Conservation (phyloP, 257 asterid species). For the Petunia axillaris region DNA sequence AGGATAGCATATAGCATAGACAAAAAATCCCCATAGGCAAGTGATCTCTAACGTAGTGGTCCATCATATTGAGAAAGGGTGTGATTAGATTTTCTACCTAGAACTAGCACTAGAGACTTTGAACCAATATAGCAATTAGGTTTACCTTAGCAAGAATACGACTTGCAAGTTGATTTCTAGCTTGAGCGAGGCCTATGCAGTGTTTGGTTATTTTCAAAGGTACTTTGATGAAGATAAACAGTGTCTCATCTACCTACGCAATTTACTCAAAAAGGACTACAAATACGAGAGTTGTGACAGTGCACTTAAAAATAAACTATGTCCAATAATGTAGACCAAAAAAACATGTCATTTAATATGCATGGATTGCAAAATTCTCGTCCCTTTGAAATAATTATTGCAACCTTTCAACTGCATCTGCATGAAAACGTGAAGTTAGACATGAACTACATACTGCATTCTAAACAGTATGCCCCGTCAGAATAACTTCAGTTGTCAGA, state of each 20-base stretch:
- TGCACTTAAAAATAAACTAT: too few relatives aligned
- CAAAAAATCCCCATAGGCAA: constrained; percentile 4
- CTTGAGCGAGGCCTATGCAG: not conserved
- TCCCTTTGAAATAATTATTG: not conserved
- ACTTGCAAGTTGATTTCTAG: not conserved
- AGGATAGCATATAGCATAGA: not conserved
- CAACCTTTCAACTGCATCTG: not conserved
- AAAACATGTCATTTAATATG: not conserved
- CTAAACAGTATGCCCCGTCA: too few relatives aligned
- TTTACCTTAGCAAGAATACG: constrained; percentile 15
- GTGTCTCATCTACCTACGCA: too few relatives aligned
- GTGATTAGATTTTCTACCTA: not conserved
- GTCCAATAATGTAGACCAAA: too few relatives aligned
- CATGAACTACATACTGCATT: not conserved
- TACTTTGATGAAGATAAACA: not conserved
- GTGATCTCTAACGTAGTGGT: not conserved
- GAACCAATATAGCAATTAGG: not conserved
- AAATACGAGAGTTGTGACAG: too few relatives aligned
- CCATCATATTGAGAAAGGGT: not conserved
- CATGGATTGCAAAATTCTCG: not conserved
- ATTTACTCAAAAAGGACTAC: too few relatives aligned
- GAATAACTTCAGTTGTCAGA: not conserved
- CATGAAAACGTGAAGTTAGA: not conserved
- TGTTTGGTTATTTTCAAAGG: not conserved
- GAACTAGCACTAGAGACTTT: not conserved